phyloP scores from a whole-genome alignment of 768 basidiomycete species.

The Asterophora lycoperdoides region DNA sequence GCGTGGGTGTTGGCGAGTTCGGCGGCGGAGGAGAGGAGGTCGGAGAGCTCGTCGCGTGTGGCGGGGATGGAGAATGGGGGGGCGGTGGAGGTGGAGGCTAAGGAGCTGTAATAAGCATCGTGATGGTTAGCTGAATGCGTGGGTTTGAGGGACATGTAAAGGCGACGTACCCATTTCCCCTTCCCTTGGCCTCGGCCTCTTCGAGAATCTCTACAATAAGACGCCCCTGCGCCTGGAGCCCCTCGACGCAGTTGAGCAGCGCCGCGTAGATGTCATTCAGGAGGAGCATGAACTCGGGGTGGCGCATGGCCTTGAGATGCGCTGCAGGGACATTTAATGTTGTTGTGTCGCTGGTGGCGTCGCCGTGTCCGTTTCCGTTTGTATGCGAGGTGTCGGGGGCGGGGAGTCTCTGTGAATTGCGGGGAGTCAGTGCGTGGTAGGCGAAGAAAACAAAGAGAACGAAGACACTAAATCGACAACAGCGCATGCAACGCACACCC shows the following conservation, averaged over 20 bases:
- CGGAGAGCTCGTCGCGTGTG: conserved; percentile 63
- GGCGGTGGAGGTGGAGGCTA: conserved; percentile 30
- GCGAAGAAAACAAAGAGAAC: background rate
- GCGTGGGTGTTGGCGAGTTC: conserved; percentile 83
- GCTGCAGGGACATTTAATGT: conserved; percentile 17
- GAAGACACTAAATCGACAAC: conserved; percentile 8
- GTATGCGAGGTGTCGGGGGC: too few species aligned
- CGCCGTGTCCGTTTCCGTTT: too few species aligned
- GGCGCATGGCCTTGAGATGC: conserved; percentile 62
- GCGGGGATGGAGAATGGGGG: conserved; percentile 21
- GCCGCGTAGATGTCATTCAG: conserved; percentile 56
- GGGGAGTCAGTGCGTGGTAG: background rate
- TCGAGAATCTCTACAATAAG: conserved; percentile 57
- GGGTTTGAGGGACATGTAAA: background rate
- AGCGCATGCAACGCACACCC: too few species aligned
- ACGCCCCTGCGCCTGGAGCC: conserved; percentile 56
- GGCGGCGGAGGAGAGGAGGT: conserved; percentile 73
- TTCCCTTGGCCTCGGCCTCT: conserved; percentile 17
- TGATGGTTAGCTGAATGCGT: background rate
- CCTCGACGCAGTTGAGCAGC: conserved; percentile 62
- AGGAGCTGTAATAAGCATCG: background rate
- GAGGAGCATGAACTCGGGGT: conserved; percentile 62
- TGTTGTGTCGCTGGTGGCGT: too few species aligned
- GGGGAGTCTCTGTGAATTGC: too few species aligned
- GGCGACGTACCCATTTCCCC: background rate